phyloP scores from a whole-genome alignment of 345 rosid species.

The Rhodomyrtus tomentosa region DNA sequence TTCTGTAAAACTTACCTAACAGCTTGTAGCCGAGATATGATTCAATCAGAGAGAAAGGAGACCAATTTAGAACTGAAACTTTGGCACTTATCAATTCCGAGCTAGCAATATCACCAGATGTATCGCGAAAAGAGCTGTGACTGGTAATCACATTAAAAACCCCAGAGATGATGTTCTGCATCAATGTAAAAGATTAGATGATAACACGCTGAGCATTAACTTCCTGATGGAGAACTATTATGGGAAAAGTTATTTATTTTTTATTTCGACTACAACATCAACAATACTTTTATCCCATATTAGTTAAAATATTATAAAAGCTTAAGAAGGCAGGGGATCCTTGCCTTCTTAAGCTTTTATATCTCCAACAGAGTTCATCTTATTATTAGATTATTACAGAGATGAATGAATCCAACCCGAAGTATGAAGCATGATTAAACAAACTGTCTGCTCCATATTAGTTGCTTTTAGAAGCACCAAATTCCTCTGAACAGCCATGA shows the following conservation, averaged over 20 bases:
- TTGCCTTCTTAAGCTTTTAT: too few relatives aligned
- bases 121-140: not conserved
- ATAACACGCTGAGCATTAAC: not conserved
- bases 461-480: not conserved
- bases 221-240: not conserved
- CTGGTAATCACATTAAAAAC: not conserved
- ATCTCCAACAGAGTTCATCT: too few relatives aligned
- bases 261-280: too few relatives aligned
- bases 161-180: not conserved
- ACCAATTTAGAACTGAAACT: not conserved
- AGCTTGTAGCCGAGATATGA: not conserved
- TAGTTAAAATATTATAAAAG: too few relatives aligned
- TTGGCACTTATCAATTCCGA: not conserved
- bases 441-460: not conserved
- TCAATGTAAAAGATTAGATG: not conserved
- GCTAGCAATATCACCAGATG: not conserved
- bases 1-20: not conserved
- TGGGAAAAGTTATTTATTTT: too few relatives aligned
- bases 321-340: too few relatives aligned
- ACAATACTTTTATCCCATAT: too few relatives aligned
- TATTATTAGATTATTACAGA: too few relatives aligned
- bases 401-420: too few relatives aligned
- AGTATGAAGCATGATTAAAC: too few relatives aligned
- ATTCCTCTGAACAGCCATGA: constrained; percentile 1
- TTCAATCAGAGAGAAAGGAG: not conserved